Conservation (phyloP, 2,329 filamentous ascomycete species). For the Purpureocillium takamizusanense region DNA sequence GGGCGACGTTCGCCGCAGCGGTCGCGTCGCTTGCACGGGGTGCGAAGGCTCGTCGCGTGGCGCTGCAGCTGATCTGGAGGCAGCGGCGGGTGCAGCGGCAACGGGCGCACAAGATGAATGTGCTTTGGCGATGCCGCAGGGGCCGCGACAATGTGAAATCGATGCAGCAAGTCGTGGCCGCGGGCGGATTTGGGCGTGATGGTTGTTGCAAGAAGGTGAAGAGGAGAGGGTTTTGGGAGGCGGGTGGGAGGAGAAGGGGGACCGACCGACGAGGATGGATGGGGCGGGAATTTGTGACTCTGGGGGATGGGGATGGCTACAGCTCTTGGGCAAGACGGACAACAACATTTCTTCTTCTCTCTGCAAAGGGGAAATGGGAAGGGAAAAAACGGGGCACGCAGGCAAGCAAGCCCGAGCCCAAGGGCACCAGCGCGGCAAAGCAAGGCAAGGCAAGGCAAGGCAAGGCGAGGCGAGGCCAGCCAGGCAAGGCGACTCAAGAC, state of each 20-base stretch:
- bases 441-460: too few relatives aligned
- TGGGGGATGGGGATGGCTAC: constrained; percentile 16
- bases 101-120: constrained; percentile 23
- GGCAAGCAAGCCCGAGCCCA: constrained; percentile 10
- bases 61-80: constrained; percentile 10
- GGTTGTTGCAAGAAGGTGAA: constrained; percentile 24
- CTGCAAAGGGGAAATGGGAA: neutral
- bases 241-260: constrained; percentile 12
- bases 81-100: constrained; percentile 18
- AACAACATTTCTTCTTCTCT: constrained; percentile 2
- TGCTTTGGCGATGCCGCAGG: constrained; percentile 25
- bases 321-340: constrained; percentile 3
- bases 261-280: constrained; percentile 12
- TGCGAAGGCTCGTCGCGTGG: constrained; percentile 7
- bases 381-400: constrained; percentile 9
- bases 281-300: constrained; percentile 10
- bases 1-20: constrained; percentile 10
- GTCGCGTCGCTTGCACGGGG: too few relatives aligned
- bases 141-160: constrained; percentile 24
- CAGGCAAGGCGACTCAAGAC: too few relatives aligned
- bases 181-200: constrained; percentile 19
- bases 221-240: constrained; percentile 15
- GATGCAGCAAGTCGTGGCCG: constrained; percentile 24
- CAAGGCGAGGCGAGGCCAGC: too few relatives aligned
- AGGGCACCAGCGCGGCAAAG: too few relatives aligned